These are phyloP conservation scores for Trichoderma atrobrunneum DNA, from an alignment of 2,329 filamentous ascomycete genomes.

Conservation along the genomic window DNA sequence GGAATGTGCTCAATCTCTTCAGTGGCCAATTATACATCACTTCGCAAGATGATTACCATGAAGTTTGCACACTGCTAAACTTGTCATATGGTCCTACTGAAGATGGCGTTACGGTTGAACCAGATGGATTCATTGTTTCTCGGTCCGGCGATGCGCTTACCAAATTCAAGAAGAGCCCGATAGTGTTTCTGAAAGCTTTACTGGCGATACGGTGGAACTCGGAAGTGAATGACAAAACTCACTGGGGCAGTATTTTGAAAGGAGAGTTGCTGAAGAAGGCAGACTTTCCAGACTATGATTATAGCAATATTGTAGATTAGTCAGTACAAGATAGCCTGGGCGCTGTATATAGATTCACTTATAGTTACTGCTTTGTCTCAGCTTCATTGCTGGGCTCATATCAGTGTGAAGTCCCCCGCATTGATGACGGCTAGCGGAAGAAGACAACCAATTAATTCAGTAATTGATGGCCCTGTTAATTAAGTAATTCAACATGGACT, in stretches of 20 bases:
- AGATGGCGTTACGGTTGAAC: not conserved
- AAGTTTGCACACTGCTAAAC: not conserved
- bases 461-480: too few relatives aligned
- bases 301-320: not conserved
- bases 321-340: not conserved
- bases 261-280: not conserved
- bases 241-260: not conserved
- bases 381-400: too few relatives aligned
- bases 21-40: not conserved
- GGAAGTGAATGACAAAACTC: not conserved
- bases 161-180: not conserved
- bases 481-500: too few relatives aligned
- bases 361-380: too few relatives aligned
- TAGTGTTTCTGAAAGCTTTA: not conserved
- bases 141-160: not conserved
- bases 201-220: not conserved
- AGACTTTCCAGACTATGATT: not conserved
- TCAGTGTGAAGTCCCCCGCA: too few relatives aligned
- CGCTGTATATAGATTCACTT: too few relatives aligned
- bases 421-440: too few relatives aligned
- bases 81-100: not conserved
- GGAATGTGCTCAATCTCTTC: not conserved
- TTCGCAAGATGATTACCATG: not conserved
- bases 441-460: too few relatives aligned
- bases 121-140: not conserved